Evolutionary conservation across 352 stramenopile species (phyloP).

Genomic region (Phytophthora melonis): DNA sequence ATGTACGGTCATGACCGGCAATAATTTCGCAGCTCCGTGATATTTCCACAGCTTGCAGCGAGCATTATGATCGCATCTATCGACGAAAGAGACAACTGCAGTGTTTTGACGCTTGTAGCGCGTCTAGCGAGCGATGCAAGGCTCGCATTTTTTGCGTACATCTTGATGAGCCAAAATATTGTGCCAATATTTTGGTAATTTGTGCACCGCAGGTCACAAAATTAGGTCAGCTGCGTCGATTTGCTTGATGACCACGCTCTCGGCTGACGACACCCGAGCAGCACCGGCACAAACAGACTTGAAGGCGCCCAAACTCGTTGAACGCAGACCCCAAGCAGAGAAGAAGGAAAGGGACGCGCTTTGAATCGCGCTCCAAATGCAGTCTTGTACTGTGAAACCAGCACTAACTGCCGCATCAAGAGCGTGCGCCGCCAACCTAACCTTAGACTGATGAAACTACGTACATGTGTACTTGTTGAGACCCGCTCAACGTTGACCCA

Average conservation of each 20-base stretch:
- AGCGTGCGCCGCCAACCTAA: background rate
- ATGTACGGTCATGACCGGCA: too few species aligned
- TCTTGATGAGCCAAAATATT: constrained; percentile 9
- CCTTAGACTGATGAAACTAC: background rate
- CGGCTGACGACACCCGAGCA: background rate
- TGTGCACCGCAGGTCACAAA: background rate
- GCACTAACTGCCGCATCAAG: constrained; percentile 24
- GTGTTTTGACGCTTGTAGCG: too few species aligned
- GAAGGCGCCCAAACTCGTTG: background rate
- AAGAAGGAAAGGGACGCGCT: background rate
- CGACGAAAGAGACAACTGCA: too few species aligned
- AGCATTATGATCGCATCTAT: too few species aligned
- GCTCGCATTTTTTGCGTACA: background rate
- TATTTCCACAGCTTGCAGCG: too few species aligned
- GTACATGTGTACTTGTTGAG: background rate
- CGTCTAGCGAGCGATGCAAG: background rate
- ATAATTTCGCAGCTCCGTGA: too few species aligned
- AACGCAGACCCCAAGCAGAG: background rate
- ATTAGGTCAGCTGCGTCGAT: background rate
- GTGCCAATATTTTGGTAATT: background rate
- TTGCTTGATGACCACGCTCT: constrained; percentile 1
- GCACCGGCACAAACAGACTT: background rate
- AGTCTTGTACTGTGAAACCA: constrained; percentile 11
- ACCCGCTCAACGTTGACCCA: background rate
- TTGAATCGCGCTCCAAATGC: background rate